Conservation (phyloP, 306 rosid genomes). For the Canavalia gladiata region DNA sequence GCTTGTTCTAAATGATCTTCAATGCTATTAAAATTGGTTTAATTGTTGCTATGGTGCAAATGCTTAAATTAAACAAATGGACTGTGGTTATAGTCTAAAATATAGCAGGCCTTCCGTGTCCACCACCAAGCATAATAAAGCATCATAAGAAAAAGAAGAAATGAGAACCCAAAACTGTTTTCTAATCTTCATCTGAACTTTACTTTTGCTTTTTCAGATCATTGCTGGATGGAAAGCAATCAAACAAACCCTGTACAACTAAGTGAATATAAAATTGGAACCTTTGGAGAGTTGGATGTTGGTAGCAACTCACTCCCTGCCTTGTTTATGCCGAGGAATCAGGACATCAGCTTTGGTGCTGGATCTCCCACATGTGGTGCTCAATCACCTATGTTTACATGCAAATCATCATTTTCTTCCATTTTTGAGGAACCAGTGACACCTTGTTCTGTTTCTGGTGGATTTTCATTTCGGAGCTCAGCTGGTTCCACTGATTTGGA, state of each 20-base stretch:
- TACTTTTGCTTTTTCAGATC: slow-evolving; percentile 56
- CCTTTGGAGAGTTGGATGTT: slow-evolving; percentile 51
- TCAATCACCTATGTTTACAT: slow-evolving; percentile 66
- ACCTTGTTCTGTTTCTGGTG: slow-evolving; percentile 57
- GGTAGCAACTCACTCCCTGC: slow-evolving; percentile 54
- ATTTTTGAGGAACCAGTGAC: slow-evolving; percentile 56
- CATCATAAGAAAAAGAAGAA: neutral
- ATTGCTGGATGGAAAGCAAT: slow-evolving; percentile 66
- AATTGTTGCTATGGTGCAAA: slow-evolving; percentile 9
- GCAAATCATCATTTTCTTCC: slow-evolving; percentile 74
- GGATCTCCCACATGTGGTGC: slow-evolving; percentile 59
- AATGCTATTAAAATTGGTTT: slow-evolving; percentile 22
- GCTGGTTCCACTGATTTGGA: slow-evolving; percentile 53
- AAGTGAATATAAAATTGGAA: slow-evolving; percentile 44
- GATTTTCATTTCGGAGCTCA: slow-evolving; percentile 62
- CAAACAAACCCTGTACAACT: slow-evolving; percentile 43
- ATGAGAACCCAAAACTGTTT: neutral
- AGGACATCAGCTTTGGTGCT: slow-evolving; percentile 71
- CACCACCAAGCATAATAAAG: slow-evolving; percentile 14
- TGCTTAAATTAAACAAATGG: slow-evolving; percentile 25
- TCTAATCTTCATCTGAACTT: slow-evolving; percentile 4
- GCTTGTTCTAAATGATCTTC: slow-evolving; percentile 25
- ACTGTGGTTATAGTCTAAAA: neutral
- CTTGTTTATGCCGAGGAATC: slow-evolving; percentile 68
- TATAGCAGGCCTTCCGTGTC: neutral